Base-by-base conservation (phyloP, 495 filamentous ascomycete species). In the Aspergillus cristatus region DNA sequence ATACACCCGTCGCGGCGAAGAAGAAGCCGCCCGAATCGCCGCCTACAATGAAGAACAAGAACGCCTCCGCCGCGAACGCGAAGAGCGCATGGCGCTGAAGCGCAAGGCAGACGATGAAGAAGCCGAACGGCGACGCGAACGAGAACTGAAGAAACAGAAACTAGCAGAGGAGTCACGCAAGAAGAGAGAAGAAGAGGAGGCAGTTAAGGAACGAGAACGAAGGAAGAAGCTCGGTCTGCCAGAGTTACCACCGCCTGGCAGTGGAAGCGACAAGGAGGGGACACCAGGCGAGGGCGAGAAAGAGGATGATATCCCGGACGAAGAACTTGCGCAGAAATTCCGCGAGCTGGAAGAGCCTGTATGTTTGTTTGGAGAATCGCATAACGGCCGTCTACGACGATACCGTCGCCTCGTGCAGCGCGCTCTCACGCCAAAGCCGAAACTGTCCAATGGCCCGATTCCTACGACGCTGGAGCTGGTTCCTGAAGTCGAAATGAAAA, bases 21-120 rank as follows among this genome's bases (percentile, higher is more conserved):
- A 84, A 43, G 91, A 97, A 73, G 79, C 84, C 38, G 76, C 81
- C 43, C 86, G 91, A 37, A 58, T 82, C 48, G 79, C 81, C 24
- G 75, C 81, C 46, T 97, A 98, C 69, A 69, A 77, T 6, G 77
- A 81, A 25, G 82, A 90, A 45, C 88, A 96, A 55, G 70, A 72
- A 28, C 69, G 68, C 1, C 65, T 84, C 37, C 81, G 82, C 26
- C 69, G 63, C 14, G 78, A 79, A 45, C 81, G 84, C 30, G 74
- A 80, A 34, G 76, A 78, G 22, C 76, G 74, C 25, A 65, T 74
- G 0, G 67, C 71, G 7, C 72, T 81, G 42, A 96, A 96, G 60
- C 86, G 88, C 37, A 88, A 89, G 61, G 71, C 75, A n/a, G 89
- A 97, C 34, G 90, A 94, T 14, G 91, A 94, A 14, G 86, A 85